Base-by-base conservation (phyloP, 345 rosid genomes). In the Draba incana region DNA sequence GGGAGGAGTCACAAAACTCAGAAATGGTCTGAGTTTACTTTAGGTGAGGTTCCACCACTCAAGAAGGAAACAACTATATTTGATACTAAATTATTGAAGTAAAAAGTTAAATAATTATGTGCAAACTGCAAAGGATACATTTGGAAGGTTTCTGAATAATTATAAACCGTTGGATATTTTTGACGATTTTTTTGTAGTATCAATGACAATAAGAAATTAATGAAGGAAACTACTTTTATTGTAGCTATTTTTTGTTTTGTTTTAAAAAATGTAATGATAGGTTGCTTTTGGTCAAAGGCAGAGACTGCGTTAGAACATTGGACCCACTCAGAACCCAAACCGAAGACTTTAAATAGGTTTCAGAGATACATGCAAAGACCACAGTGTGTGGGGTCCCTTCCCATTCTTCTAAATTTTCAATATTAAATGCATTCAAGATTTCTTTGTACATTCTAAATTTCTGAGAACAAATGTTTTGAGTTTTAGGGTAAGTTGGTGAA, bases 261-360 rank as follows among this genome's bases (percentile, higher is more conserved):
- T 33, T 5, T 28, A 43, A 59, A 62, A 52, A 66, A 37, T 60
- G 77, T 52, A 74, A 74, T 66, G 60, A 74, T 74, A 59, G 68
- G 62, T 67, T 67, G 28, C 77, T 74, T 74, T 74, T 74, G 77
- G 77, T 74, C 77, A 74, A 74, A 74, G 77, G 77, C 57, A 53
- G 62, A 74, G 68, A 60, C 77, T 74, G 68, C 62, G 68, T 59
- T 56, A 52, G 37, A 30, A 9, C 11, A 12, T 13, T 72, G 72
- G 77, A 60, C 72, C 68, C 25, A 59, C 1, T 3, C 2, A 6
- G 37, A 9, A 62, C 53, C 68, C 49, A 50, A 8, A 61, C 72
- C 62, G 57, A 74, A 37, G 72, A 74, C 77, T 74, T 74, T 66
- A 74, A 52, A 35, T 68, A 59, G 27, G 57, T 66, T 44, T 41